Evolutionary conservation across 2,329 filamentous ascomycete genomes (phyloP).

Genomic region (Furcasterigmium furcatum): DNA sequence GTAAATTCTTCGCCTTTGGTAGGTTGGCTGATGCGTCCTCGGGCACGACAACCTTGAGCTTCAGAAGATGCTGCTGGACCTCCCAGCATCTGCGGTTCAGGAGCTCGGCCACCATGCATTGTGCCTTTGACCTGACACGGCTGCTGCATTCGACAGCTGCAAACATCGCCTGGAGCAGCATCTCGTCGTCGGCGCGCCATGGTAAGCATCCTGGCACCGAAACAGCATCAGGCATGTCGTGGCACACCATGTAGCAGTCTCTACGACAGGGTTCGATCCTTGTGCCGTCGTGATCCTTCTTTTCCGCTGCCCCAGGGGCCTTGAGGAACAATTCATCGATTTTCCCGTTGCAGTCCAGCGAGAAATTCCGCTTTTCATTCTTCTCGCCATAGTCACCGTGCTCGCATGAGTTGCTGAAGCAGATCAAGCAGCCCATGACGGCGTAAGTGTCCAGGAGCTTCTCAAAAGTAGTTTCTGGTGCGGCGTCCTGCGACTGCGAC

Average conservation of each 20-base stretch:
- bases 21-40: slow-evolving; percentile 16
- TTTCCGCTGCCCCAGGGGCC: not conserved
- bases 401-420: slow-evolving; percentile 58
- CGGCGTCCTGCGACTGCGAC: slow-evolving; percentile 21
- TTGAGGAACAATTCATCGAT: slow-evolving; percentile 1
- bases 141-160: slow-evolving; percentile 37
- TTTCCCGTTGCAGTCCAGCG: slow-evolving; percentile 32
- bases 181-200: slow-evolving; percentile 48
- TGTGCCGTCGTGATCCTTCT: slow-evolving; percentile 1
- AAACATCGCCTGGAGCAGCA: slow-evolving; percentile 44
- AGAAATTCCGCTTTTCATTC: slow-evolving; percentile 50
- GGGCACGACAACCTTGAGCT: slow-evolving; percentile 30
- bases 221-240: not conserved
- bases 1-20: slow-evolving; percentile 38
- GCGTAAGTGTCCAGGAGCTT: slow-evolving; percentile 49
- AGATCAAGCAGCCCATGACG: slow-evolving; percentile 55
- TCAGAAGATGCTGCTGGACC: slow-evolving; percentile 40
- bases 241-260: slow-evolving; percentile 3
- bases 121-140: slow-evolving; percentile 33
- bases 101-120: slow-evolving; percentile 48
- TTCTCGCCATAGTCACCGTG: slow-evolving; percentile 56
- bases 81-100: slow-evolving; percentile 51
- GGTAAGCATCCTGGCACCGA: not conserved
- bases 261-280: slow-evolving; percentile 1
- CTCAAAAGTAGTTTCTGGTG: slow-evolving; percentile 21